Evolutionary conservation across 345 rosid species (phyloP), one percentile per base, ranked within the genome.

Genomic region (Fremontodendron californicum): DNA sequence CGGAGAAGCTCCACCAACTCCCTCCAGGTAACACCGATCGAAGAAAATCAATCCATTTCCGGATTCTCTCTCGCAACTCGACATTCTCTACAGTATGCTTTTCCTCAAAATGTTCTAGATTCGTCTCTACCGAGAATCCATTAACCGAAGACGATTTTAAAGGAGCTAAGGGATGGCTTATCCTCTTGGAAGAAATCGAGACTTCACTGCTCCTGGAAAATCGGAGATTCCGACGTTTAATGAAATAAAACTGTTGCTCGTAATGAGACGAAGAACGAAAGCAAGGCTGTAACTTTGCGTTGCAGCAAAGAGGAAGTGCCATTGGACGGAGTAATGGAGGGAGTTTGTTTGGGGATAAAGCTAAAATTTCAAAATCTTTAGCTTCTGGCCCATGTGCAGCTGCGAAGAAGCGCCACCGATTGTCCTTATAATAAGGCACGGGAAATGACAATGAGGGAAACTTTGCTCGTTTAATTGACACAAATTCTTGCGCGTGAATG

Each of bases 1-100:
- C 92, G 3, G 92, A 75, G 83, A 93, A 87, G 64, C 89, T 86
- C 98, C 99, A 95, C 98, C 99, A 93, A 69, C 87, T 86, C 67
- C 99, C 98, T 8, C 99, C 98, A 21, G 98, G 99, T 66, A 93
- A 60, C 64, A 93, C 68, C 51, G 93, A 89, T 23, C 85, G 86
- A 19, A 89, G 77, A 61, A 87, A 85, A 62, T 67, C 83, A 35
- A 92, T 54, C 84, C 88, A 89, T 64, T 82, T 82, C 68, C 85
- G 78, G 74, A 92, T 78, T 78, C 81, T 87, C 80, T 79, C 89
- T 4, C 79, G 75, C 35, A 85, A 52, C 69, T 87, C 91, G 33
- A 65, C 79, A 29, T 78, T 77, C 12, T 77, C 88, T 29, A 77
- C 87, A 43, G 52, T 69, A 48, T 73, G 31, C 72, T 77, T 90